These are phyloP conservation scores for Rhodamnia argentea DNA, from an alignment of 345 rosid genomes.

Conservation along the genomic window DNA sequence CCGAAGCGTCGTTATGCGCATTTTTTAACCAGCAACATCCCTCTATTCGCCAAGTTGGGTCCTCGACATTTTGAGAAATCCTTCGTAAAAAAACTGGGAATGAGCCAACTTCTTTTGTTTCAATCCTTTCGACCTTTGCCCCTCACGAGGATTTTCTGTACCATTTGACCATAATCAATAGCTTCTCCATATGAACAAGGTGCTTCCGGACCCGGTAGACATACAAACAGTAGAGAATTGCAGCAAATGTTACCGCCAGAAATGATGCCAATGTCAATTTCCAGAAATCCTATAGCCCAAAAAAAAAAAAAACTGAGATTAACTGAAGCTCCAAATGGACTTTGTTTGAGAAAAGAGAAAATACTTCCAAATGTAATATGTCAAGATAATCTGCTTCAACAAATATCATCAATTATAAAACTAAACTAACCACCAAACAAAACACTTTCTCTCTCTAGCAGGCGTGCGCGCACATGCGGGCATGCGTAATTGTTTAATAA, in stretches of 20 bases:
- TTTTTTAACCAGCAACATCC: not conserved
- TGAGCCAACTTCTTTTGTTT: not conserved
- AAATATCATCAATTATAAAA: not conserved
- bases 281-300: constrained; percentile 62
- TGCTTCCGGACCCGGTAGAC: constrained; percentile 50
- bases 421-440: not conserved
- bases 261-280: constrained; percentile 53
- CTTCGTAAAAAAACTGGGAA: not conserved
- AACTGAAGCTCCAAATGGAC: not conserved
- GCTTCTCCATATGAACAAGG: constrained; percentile 57
- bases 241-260: constrained; percentile 38
- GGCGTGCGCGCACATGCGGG: not conserved
- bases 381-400: not conserved
- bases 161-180: not conserved
- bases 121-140: not conserved
- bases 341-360: not conserved
- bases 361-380: not conserved
- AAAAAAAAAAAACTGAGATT: not conserved
- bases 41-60: not conserved
- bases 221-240: constrained; percentile 45
- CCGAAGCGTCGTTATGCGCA: not conserved
- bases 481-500: not conserved
- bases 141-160: not conserved
- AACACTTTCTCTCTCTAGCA: not conserved
- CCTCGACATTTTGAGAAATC: not conserved